Percentiles rank a stretch among this genome's conserved stretches.
Evolutionary conservation across 371 early-diverging fungal genomes (phyloP).

Genomic region (Phascolomyces articulosus): DNA sequence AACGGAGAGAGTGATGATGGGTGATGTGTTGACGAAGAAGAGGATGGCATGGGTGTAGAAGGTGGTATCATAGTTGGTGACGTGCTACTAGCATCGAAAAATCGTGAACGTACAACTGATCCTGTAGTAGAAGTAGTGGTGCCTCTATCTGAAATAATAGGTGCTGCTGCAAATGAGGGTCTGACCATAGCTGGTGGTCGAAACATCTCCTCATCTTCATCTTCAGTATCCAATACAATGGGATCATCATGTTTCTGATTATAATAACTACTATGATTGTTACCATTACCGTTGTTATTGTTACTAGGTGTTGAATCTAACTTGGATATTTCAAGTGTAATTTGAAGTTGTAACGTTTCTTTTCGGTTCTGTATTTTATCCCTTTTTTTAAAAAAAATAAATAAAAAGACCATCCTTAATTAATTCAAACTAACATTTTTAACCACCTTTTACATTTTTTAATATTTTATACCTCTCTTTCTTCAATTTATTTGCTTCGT

Average conservation of each 20-base stretch:
- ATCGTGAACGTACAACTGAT: background rate
- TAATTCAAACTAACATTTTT: too few species aligned
- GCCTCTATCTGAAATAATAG: too few species aligned
- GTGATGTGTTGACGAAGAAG: background rate
- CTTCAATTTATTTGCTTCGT: background rate
- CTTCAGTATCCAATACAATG: background rate
- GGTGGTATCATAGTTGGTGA: background rate
- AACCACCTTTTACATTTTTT: too few species aligned
- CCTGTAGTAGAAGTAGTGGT: too few species aligned
- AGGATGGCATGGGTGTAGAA: conserved; percentile 1
- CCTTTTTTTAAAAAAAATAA: background rate
- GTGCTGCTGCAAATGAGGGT: too few species aligned
- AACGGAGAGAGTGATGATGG: background rate
- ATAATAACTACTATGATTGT: background rate
- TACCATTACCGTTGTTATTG: background rate
- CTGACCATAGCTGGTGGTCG: too few species aligned
- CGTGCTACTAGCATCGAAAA: background rate
- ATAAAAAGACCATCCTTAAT: background rate
- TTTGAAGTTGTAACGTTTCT: background rate
- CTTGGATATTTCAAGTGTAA: background rate
- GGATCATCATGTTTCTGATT: background rate
- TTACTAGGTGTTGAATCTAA: background rate
- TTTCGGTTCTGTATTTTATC: background rate
- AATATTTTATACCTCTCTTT: too few species aligned
- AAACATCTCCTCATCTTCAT: background rate